These are phyloP conservation scores for Alopecurus myosuroides DNA, from an alignment of 176 grass and related monocot genomes.

Conservation along the genomic window DNA sequence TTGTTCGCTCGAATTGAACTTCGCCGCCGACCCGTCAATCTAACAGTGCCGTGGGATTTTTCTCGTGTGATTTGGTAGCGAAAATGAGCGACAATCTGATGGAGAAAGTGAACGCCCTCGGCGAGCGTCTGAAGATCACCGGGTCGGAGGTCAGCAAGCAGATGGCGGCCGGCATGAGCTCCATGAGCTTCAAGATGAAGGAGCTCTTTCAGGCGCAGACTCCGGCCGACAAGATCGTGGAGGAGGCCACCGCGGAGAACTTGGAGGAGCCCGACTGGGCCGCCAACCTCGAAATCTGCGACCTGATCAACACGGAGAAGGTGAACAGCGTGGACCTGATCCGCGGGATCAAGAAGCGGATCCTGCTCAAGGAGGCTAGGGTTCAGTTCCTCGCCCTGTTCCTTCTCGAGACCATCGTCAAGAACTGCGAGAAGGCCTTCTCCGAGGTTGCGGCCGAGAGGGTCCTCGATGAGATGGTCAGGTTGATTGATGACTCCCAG, in stretches of 20 bases:
- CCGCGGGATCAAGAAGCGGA: conserved; percentile 80
- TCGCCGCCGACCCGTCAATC: not conserved
- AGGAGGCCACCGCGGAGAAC: conserved; percentile 75
- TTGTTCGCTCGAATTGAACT: not conserved
- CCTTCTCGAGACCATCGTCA: conserved; percentile 84
- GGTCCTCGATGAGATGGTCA: conserved; percentile 91
- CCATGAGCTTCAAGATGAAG: conserved; percentile 95
- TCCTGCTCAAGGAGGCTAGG: conserved; percentile 82
- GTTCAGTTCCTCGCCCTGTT: conserved; percentile 78
- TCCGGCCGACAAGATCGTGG: conserved; percentile 72
- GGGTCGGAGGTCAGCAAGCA: conserved; percentile 76
- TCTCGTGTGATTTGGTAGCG: not conserved
- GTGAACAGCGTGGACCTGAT: conserved; percentile 71
- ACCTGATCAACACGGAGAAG: conserved; percentile 71
- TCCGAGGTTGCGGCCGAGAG: conserved; percentile 85
- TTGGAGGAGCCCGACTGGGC: conserved; percentile 76
- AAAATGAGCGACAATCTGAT: conserved; percentile 87
- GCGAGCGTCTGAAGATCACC: conserved; percentile 80
- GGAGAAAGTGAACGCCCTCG: conserved; percentile 81
- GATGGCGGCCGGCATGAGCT: conserved; percentile 78
- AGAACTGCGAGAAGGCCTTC: conserved; percentile 94
- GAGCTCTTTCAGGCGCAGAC: conserved; percentile 85
- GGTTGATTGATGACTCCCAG: conserved; percentile 86
- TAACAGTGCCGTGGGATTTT: not conserved
- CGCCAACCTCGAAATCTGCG: conserved; percentile 80